Evolutionary conservation across 768 basidiomycete species (phyloP), one percentile per base, ranked within the genome.

Genomic region (Multifurca ochricompacta): DNA sequence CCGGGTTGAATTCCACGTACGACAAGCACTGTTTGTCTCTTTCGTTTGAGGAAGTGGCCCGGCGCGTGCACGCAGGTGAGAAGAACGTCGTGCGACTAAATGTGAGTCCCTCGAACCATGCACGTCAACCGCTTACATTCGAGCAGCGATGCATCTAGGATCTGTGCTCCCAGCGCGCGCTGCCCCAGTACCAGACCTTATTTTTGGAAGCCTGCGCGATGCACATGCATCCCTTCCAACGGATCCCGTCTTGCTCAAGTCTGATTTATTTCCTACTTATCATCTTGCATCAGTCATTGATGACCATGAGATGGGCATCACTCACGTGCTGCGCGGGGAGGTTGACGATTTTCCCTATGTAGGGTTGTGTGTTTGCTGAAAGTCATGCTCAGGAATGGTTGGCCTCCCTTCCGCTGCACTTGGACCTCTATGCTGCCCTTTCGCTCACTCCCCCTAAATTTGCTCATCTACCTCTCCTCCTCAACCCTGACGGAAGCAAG

Each of bases 201-300:
- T 95, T 6, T 95, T 93, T 65, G 87, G 88, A 1, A 65, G 72
- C 25, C 66, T 88, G 34, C 80, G 75, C 58, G 90, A 90, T 66
- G 83, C 86, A 0, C 85, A 87, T 62, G 79, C 79, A 10, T 91
- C 87, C 1, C 68, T 89, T 4, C 81, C 85, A 1, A 94, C 91
- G 2, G 96, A 99, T 65, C 91, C 93, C 21, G 80, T 98, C 41
- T 72, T 98, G 3, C 74, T 98, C 56, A 98, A 99, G 68, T 85
- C 88, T 1, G 96, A 99, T 66, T 73, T 81, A 1, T 95, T 87
- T 66, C 96, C 96, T 5, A 98, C 95, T 0, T 99, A 99, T 66
- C 96, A 98, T 60, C 78, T 99, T 4, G 95, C 96, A 0, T 93
- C 85, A 19, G 91, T 98, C 0, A 91, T 95, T 0, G 96, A 99